Evolutionary conservation across 306 rosid genomes (phyloP).

Genomic region (Malus sylvestris): DNA sequence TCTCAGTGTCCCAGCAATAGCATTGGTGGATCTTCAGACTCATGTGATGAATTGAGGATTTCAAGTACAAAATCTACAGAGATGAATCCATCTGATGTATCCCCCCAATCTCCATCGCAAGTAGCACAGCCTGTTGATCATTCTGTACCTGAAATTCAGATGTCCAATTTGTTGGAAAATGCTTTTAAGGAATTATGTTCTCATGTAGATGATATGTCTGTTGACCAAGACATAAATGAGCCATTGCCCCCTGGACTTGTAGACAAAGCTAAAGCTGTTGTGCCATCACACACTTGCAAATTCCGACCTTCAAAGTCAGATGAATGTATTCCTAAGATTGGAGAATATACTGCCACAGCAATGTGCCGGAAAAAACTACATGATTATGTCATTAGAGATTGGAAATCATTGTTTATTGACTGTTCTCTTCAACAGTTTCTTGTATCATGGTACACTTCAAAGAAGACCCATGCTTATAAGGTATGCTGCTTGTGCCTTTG

Average conservation of each 20-base stretch:
- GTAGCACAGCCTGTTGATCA: constrained; percentile 20
- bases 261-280: constrained; percentile 22
- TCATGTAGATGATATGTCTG: constrained; percentile 22
- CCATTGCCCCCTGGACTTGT: constrained; percentile 61
- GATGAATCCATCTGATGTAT: constrained; percentile 10
- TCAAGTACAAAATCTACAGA: constrained; percentile 19
- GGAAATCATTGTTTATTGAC: constrained; percentile 42
- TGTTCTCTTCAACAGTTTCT: constrained; percentile 31
- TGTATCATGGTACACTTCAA: constrained; percentile 32
- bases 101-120: constrained; percentile 8
- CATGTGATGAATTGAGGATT: constrained; percentile 17
- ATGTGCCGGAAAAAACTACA: constrained; percentile 78
- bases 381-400: constrained; percentile 54
- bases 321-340: constrained; percentile 60
- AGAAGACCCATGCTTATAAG: constrained; percentile 39
- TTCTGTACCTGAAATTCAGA: constrained; percentile 28
- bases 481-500: constrained; percentile 26
- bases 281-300: constrained; percentile 29
- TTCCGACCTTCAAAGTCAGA: constrained; percentile 47
- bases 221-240: constrained; percentile 43
- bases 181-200: constrained; percentile 52
- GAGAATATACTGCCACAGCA: constrained; percentile 63
- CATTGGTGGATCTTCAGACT: constrained; percentile 22
- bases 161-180: constrained; percentile 41
- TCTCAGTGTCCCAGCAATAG: constrained; percentile 2